Conservation (phyloP, 768 basidiomycete genomes). For the Psilocybe azurescens region DNA sequence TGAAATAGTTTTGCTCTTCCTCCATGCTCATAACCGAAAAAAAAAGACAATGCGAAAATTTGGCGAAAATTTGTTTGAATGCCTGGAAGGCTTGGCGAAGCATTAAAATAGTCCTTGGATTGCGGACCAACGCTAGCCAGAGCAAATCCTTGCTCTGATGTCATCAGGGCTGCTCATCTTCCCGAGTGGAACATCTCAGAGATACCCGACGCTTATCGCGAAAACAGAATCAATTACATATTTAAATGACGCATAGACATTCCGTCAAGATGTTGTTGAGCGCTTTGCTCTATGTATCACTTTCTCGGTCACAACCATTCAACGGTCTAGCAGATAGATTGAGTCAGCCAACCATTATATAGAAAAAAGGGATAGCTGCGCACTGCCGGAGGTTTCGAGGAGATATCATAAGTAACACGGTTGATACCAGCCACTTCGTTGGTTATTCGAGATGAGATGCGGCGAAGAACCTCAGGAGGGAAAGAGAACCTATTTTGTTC, state of each 20-base stretch:
- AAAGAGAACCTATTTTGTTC: constrained; percentile 85
- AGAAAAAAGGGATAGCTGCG: constrained; percentile 30
- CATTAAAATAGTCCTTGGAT: background rate
- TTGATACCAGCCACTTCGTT: constrained; percentile 98
- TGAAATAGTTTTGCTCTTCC: constrained; percentile 1
- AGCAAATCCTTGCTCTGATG: background rate
- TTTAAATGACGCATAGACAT: background rate
- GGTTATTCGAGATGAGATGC: constrained; percentile 95
- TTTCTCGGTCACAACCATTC: constrained; percentile 45
- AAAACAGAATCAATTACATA: background rate
- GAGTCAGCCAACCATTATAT: constrained; percentile 12
- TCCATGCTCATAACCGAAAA: background rate
- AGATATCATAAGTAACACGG: constrained; percentile 95
- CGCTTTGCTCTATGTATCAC: background rate
- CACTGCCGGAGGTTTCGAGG: constrained; percentile 95
- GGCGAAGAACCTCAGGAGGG: constrained; percentile 85
- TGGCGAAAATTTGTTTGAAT: background rate
- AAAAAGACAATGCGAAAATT: background rate
- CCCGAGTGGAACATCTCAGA: background rate
- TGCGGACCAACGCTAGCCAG: background rate
- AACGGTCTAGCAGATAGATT: constrained; percentile 42
- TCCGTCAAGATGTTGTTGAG: background rate
- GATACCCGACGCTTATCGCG: background rate
- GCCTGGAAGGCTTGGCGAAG: background rate
- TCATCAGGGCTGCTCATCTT: background rate